Conservation (phyloP, 2,329 filamentous ascomycete species). For the Dichotomopilus funicola region DNA sequence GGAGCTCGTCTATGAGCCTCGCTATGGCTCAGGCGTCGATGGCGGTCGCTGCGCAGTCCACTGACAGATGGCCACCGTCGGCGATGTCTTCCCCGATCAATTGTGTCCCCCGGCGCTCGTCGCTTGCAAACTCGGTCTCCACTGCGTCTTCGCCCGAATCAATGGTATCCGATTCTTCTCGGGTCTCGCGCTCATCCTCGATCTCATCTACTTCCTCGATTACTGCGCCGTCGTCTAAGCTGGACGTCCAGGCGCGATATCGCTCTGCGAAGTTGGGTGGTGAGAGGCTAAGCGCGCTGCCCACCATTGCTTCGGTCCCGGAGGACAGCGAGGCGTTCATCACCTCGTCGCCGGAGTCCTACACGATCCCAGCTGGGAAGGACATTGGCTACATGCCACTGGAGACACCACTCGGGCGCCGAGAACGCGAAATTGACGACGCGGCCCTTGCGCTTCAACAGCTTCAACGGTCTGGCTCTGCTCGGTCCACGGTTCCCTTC, state of each 20-base stretch:
- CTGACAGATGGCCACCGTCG: constrained; percentile 47
- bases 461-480: constrained; percentile 44
- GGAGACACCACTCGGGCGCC: constrained; percentile 41
- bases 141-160: constrained; percentile 60
- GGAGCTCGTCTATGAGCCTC: constrained; percentile 51
- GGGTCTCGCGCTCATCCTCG: constrained; percentile 57
- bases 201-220: constrained; percentile 57
- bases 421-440: constrained; percentile 45
- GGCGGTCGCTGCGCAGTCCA: constrained; percentile 39
- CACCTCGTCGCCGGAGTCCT: constrained; percentile 52
- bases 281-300: constrained; percentile 49
- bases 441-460: constrained; percentile 55
- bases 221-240: constrained; percentile 53
- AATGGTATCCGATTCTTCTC: constrained; percentile 58
- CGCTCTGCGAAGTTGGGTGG: constrained; percentile 52
- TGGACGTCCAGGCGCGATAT: constrained; percentile 58
- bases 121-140: constrained; percentile 56
- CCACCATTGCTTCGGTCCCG: constrained; percentile 50
- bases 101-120: constrained; percentile 51
- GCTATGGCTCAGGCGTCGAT: constrained; percentile 52
- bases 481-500: constrained; percentile 29
- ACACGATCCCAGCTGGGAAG: constrained; percentile 47
- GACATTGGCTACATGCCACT: constrained; percentile 44
- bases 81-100: constrained; percentile 47
- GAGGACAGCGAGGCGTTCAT: constrained; percentile 48